Percentiles rank a stretch among this genome's conserved stretches.
Conservation (phyloP, 495 filamentous ascomycete genomes). For the Talaromyces wortmannii region DNA sequence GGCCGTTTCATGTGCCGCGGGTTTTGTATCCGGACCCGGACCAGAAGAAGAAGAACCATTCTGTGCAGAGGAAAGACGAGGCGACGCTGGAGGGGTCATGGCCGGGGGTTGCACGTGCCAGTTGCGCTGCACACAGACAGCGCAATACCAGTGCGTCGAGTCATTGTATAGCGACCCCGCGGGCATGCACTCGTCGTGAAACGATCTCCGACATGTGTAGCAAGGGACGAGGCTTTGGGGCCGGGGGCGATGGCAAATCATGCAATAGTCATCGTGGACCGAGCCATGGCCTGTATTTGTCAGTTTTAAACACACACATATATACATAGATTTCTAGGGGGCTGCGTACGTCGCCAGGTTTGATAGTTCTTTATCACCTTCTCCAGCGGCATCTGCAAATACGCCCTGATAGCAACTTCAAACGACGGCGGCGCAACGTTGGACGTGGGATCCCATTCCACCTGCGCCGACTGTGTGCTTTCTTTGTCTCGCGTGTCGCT, state of each 20-base stretch:
- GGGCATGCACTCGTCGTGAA: constrained; percentile 6
- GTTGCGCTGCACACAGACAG: constrained; percentile 7
- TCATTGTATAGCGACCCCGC: constrained; percentile 1
- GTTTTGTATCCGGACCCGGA: not conserved
- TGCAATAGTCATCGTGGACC: constrained; percentile 4
- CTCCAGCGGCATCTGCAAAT: constrained; percentile 2
- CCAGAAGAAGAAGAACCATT: not conserved
- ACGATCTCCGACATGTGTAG: constrained; percentile 3
- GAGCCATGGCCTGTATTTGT: constrained; percentile 1
- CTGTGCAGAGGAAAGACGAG: not conserved
- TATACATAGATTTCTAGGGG: not conserved
- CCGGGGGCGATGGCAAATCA: constrained; percentile 4
- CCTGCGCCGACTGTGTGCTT: not conserved
- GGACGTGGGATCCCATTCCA: constrained; percentile 1
- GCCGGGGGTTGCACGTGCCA: constrained; percentile 8
- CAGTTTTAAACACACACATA: not conserved
- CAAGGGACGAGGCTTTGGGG: constrained; percentile 5
- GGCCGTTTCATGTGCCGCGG: not conserved
- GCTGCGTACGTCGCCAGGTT: constrained; percentile 2
- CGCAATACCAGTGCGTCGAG: constrained; percentile 6
- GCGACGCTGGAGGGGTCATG: constrained; percentile 8
- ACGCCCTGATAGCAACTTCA: not conserved
- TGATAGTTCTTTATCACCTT: not conserved
- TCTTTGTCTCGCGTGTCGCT: not conserved
- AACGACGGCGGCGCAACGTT: not conserved